Evolutionary conservation across 140 eudicot genomes (phyloP), one percentile per base, ranked within the genome.

Genomic region (Ambrosia hybrid): DNA sequence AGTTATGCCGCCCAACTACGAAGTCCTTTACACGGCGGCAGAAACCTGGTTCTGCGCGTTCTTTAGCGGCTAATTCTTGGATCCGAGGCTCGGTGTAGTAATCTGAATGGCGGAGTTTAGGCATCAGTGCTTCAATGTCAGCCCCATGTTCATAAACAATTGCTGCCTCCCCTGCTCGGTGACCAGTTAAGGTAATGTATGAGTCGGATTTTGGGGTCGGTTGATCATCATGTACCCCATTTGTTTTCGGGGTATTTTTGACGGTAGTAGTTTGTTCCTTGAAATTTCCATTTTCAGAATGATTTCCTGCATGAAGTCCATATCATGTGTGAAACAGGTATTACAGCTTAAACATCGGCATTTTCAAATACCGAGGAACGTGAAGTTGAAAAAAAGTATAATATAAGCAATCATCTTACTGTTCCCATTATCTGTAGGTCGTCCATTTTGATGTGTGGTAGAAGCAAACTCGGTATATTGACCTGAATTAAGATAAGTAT

Each of bases 81-180:
- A 94, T 83, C n/a, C 96, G 78, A 21, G 99, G 99, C 80, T 86
- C 90, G 0, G 99, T 94, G 73, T 84, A 94, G 79, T 94, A 90
- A 66, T 94, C 99, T 36, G 94, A 84, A 70, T 94, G 97, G 8
- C 96, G 90, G n/a, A 94, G 99, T 77, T 94, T 94, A 5, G 99
- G 99, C 97, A 94, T 88, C 69, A 88, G 85, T 9, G 96, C 99
- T 73, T 94, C 97, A 9, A 94, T 81, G 70, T 85, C 97, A 11
- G 97, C 97, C 13, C 99, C 99, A 48, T 94, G 97, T 78, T 94
- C 99, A 57, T 88, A 90, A 1, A 83, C 99, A 17, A 94, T 90
- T 38, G 97, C 99, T 3, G 99, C 99, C 67, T 94, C 99, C 13
- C 97, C 97, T 33, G 99, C 99, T 82, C 99, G 79, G 73, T 90